Conservation (phyloP, 208 protist genomes). For the Acanthamoeba lenticulata region DNA sequence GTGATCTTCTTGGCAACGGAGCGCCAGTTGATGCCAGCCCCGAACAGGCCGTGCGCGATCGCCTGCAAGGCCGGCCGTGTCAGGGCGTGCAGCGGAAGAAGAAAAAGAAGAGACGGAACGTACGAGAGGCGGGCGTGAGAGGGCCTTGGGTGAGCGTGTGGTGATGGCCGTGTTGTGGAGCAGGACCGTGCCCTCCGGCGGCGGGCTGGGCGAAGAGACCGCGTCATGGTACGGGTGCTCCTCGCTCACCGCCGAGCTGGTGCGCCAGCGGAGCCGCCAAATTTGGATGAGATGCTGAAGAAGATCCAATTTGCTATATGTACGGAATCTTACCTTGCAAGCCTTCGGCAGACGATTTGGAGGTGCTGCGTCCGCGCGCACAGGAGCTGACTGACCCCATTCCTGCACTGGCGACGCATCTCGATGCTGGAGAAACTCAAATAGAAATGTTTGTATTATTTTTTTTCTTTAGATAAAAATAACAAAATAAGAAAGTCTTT, state of each 20-base stretch:
- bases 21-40: constrained; percentile 60
- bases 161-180: constrained; percentile 46
- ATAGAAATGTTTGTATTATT: no score
- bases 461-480: no score
- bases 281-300: no score
- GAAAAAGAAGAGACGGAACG: background rate
- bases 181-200: background rate
- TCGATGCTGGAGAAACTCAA: no score
- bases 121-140: background rate
- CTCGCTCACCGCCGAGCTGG: background rate
- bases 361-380: no score
- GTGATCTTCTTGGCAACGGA: constrained; percentile 59
- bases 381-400: no score
- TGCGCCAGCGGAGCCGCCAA: no score
- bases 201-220: background rate
- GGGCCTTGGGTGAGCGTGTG: constrained; percentile 41
- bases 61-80: background rate
- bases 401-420: no score
- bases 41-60: constrained; percentile 49
- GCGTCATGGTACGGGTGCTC: background rate
- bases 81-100: background rate
- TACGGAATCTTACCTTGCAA: no score
- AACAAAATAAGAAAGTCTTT: no score
- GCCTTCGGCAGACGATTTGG: no score
- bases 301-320: no score